phyloP scores from a whole-genome alignment of 257 asterid species.

The Jasminum sambac region DNA sequence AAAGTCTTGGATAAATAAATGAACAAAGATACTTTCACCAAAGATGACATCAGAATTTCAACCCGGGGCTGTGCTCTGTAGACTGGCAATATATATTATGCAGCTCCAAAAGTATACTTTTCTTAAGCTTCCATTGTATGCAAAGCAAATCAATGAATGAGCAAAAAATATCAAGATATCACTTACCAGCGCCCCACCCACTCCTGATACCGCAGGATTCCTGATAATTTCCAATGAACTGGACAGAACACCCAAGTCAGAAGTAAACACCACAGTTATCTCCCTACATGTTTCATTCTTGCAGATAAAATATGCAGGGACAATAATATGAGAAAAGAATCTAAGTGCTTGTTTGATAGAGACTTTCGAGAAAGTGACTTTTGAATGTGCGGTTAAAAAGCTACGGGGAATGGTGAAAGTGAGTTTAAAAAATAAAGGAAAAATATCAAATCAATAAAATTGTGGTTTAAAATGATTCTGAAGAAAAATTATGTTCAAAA shows the following conservation, averaged over 20 bases:
- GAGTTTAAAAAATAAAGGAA: no score
- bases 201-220: constrained; percentile 73
- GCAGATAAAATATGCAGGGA: constrained; percentile 1
- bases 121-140: constrained; percentile 9
- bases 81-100: background rate
- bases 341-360: no score
- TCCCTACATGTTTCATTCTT: background rate
- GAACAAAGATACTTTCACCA: background rate
- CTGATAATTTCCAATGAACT: constrained; percentile 97
- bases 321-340: background rate
- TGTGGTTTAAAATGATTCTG: no score
- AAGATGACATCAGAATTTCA: background rate
- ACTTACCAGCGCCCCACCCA: constrained; percentile 97
- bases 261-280: constrained; percentile 18
- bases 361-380: no score
- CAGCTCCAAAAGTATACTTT: background rate
- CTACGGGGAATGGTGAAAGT: no score
- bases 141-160: constrained; percentile 1
- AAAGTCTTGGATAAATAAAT: background rate
- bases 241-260: constrained; percentile 39
- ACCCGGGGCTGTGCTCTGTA: background rate
- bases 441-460: no score
- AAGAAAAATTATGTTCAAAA: no score
- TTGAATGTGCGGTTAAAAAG: no score
- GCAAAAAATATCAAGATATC: constrained; percentile 1